A percentile compares a stretch with the other conserved stretches of the same genome.
phyloP scores from a whole-genome alignment of 2,329 filamentous ascomycete genomes.

The Fusarium secorum region DNA sequence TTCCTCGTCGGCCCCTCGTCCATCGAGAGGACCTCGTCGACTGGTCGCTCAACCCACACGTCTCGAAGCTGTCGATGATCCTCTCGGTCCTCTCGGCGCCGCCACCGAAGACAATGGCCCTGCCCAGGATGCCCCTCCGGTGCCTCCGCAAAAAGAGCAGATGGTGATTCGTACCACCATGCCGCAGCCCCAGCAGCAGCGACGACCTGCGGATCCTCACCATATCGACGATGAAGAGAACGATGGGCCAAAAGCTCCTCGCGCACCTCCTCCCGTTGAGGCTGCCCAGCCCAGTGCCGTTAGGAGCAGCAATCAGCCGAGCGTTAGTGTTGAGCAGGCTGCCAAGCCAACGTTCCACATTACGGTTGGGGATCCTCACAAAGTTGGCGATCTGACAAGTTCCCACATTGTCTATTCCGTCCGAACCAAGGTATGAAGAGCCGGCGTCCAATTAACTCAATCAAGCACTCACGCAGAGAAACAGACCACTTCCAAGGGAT shows the following conservation, averaged over 20 bases:
- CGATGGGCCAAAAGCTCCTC: constrained; percentile 58
- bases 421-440: constrained; percentile 75
- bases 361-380: constrained; percentile 93
- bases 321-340: constrained; percentile 90
- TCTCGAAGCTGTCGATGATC: constrained; percentile 79
- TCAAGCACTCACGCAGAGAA: constrained; percentile 1
- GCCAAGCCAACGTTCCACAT: constrained; percentile 92
- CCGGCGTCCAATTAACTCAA: neutral
- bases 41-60: constrained; percentile 79
- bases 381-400: constrained; percentile 95
- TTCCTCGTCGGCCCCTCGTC: constrained; percentile 49
- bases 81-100: constrained; percentile 79
- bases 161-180: constrained; percentile 67
- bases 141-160: constrained; percentile 72
- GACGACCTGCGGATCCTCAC: constrained; percentile 64
- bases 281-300: constrained; percentile 62
- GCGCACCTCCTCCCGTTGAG: constrained; percentile 72
- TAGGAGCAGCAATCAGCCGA: constrained; percentile 69
- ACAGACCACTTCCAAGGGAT: constrained; percentile 94
- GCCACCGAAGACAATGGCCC: constrained; percentile 57
- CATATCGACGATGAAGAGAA: constrained; percentile 77
- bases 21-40: constrained; percentile 63
- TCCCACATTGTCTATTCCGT: constrained; percentile 99
- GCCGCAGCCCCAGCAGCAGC: constrained; percentile 52
- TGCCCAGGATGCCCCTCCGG: constrained; percentile 66